Conservation (phyloP, 257 asterid genomes). For the Solanum etuberosum region DNA sequence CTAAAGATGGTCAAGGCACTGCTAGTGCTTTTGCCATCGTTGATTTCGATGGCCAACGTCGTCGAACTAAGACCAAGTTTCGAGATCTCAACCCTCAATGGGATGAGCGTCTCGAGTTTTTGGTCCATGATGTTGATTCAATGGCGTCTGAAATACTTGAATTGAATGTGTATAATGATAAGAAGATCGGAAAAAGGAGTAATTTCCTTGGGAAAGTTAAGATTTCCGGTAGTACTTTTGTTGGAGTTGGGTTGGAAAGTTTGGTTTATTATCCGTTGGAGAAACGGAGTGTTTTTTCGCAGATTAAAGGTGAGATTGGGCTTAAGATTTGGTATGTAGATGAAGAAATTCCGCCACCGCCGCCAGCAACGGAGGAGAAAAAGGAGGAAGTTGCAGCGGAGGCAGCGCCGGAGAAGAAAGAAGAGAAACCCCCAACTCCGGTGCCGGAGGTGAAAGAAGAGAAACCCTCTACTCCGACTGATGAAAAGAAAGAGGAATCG, state of each 20-base stretch:
- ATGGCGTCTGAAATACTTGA: conserved; percentile 53
- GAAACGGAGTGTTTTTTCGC: conserved; percentile 84
- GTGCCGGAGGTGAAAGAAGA: conserved; percentile 25
- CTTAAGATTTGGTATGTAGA: conserved; percentile 54
- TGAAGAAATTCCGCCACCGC: conserved; percentile 21
- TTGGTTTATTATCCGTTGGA: conserved; percentile 77
- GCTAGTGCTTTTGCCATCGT: conserved; percentile 79
- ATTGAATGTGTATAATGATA: conserved; percentile 67
- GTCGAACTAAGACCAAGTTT: conserved; percentile 62
- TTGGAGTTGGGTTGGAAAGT: conserved; percentile 40
- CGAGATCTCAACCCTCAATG: conserved; percentile 88
- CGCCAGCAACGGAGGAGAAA: conserved; percentile 10
- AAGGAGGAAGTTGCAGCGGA: conserved; percentile 16
- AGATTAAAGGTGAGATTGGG: conserved; percentile 87
- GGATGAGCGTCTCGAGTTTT: conserved; percentile 75
- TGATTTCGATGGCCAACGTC: conserved; percentile 87
- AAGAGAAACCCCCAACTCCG: conserved; percentile 21
- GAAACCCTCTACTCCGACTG: conserved; percentile 21
- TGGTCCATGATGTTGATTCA: conserved; percentile 45
- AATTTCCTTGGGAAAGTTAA: conserved; percentile 79
- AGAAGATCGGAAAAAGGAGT: conserved; percentile 53
- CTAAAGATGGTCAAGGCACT: conserved; percentile 92
- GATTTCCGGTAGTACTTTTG: conserved; percentile 56
- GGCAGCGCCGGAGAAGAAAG: conserved; percentile 25
- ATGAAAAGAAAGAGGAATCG: conserved; percentile 18